Evolutionary conservation across 2,329 filamentous ascomycete species (phyloP), one percentile per base, ranked within the genome.

Genomic region (Fusarium nanum): DNA sequence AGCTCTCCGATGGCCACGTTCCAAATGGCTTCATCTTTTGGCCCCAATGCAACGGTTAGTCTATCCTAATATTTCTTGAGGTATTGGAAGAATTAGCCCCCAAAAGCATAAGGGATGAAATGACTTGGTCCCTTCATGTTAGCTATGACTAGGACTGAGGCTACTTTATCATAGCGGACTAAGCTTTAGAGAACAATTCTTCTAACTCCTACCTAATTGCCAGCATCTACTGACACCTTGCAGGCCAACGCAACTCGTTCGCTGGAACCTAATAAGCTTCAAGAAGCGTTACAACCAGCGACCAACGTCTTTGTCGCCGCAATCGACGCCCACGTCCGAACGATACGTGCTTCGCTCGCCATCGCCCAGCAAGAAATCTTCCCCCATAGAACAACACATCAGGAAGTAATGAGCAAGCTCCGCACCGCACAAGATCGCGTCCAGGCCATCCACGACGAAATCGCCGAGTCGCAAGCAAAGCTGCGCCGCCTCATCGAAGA

Each of bases 1-100:
- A 76, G 74, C 49, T 76, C 74, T 20, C 74, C 74, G 5, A 75
- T 75, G 74, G 70, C 72, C 23, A 67, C 72, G n/a, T 76, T 74
- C 54, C 74, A 76, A n/a, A 75, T 76, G 73, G 68, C 68, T 10
- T 65, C 74, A 8, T 66, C 70, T n/a, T 68, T 66, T 37, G 61
- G 63, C 5, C 44, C 67, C 9, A 67, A 56, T 57, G 60, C 57
- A 46, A 59, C 66, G 22, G 73, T 75, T 5, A 56, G 73, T 74
- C 25, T 13, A 7, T 5, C 14, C 13, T 23, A 23, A 23, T 23
- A n/a, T 37, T n/a, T 2, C 16, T n/a, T 3, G 11, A 5, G 16
- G 9, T 37, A 11, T n/a, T 6, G 4, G 34, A n/a, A 4, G 34
- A 37, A 37, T 37, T 23, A 5, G 22, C 22, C 22, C 22, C 22